These are phyloP conservation scores for Pseudofabraea citricarpa DNA, from an alignment of 2,329 filamentous ascomycete species.

Conservation along the genomic window DNA sequence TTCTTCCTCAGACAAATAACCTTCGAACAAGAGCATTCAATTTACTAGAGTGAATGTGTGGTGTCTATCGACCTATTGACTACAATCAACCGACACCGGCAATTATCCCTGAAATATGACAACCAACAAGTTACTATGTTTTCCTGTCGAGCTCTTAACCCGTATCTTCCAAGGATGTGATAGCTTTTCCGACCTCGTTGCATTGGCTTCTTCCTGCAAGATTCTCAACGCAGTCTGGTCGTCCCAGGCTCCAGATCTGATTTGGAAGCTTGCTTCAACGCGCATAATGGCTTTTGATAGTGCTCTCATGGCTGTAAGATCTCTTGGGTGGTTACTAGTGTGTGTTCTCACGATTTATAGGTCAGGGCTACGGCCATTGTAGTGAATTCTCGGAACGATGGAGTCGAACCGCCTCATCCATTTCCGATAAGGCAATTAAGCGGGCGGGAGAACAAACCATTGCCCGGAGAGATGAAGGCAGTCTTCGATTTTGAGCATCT, in stretches of 20 bases:
- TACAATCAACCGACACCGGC: no score
- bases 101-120: no score
- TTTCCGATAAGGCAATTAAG: neutral
- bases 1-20: no score
- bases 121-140: no score
- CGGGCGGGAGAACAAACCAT: neutral
- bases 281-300: neutral
- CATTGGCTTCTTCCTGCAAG: slow-evolving; percentile 1
- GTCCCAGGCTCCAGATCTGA: neutral
- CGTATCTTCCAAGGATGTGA: neutral
- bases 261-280: neutral
- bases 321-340: neutral
- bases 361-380: neutral
- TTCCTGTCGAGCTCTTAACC: neutral
- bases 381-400: neutral
- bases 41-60: no score
- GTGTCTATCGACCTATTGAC: no score
- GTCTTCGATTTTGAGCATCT: neutral
- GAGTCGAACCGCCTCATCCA: neutral
- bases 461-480: neutral
- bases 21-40: no score
- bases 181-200: neutral
- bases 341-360: neutral
- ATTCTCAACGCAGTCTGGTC: neutral
- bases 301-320: neutral